phyloP scores from a whole-genome alignment of 768 basidiomycete species.

The Panaeolus papilionaceus region DNA sequence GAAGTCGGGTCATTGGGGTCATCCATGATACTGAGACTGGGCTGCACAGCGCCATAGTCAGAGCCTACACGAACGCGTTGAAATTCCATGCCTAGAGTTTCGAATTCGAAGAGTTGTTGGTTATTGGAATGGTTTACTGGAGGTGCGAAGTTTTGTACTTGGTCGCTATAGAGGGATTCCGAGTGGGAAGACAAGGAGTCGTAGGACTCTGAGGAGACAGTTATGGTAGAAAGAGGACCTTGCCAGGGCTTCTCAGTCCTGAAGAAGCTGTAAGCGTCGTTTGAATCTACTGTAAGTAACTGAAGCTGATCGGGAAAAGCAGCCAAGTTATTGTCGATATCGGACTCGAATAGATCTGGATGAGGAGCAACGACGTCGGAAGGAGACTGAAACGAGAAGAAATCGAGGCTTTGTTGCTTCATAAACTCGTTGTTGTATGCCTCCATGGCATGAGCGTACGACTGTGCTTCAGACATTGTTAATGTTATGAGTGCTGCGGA shows the following conservation, averaged over 20 bases:
- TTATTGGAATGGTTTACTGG: slow-evolving; percentile 38
- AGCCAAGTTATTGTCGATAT: slow-evolving; percentile 76
- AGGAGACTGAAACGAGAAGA: slow-evolving; percentile 72
- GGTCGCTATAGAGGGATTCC: slow-evolving; percentile 72
- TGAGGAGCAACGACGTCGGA: slow-evolving; percentile 78
- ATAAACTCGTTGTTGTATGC: slow-evolving; percentile 42
- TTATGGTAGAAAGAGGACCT: slow-evolving; percentile 75
- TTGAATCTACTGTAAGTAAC: slow-evolving; percentile 67
- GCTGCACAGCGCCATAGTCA: slow-evolving; percentile 57
- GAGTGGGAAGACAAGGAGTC: slow-evolving; percentile 72
- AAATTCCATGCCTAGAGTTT: slow-evolving; percentile 78
- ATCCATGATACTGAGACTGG: slow-evolving; percentile 42
- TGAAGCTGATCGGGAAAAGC: slow-evolving; percentile 71
- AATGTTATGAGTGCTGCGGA: slow-evolving; percentile 35
- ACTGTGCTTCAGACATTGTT: slow-evolving; percentile 43
- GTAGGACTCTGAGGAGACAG: slow-evolving; percentile 81
- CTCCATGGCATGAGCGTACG: slow-evolving; percentile 38
- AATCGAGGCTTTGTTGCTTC: slow-evolving; percentile 57
- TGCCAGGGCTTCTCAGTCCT: slow-evolving; percentile 68
- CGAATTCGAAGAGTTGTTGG: slow-evolving; percentile 59
- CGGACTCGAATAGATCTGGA: slow-evolving; percentile 84
- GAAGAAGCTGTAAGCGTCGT: slow-evolving; percentile 68
- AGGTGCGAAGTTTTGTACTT: slow-evolving; percentile 53
- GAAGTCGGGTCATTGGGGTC: slow-evolving; percentile 60
- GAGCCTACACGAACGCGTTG: slow-evolving; percentile 63